Conservation (phyloP, 1,284 basidiomycete species). For the Schizophyllum amplum region DNA sequence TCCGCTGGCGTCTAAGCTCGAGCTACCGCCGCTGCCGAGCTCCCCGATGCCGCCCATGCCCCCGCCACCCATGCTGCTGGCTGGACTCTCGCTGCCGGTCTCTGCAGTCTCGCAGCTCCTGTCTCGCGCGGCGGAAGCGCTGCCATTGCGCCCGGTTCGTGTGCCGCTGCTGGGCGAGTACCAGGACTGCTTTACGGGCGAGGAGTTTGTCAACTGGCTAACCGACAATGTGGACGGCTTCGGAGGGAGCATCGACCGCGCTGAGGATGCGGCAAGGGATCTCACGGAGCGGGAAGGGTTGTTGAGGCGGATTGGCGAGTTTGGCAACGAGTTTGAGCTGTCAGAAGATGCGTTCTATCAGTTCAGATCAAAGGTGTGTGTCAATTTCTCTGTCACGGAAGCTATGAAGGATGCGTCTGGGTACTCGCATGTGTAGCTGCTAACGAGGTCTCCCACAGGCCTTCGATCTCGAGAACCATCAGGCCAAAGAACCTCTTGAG, state of each 20-base stretch:
- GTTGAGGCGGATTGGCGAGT: constrained; percentile 70
- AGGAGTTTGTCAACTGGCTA: constrained; percentile 74
- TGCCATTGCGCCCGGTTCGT: constrained; percentile 56
- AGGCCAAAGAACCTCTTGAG: constrained; percentile 21
- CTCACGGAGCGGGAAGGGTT: constrained; percentile 70
- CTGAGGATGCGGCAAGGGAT: constrained; percentile 72
- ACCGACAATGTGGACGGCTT: constrained; percentile 62
- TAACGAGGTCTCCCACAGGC: constrained; percentile 33
- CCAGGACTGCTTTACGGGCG: constrained; percentile 76
- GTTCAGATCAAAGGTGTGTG: constrained; percentile 64
- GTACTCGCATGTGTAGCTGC: not conserved
- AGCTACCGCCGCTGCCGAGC: constrained; percentile 16
- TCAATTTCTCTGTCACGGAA: too few relatives aligned
- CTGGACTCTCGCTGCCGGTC: constrained; percentile 62
- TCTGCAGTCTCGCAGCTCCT: constrained; percentile 62
- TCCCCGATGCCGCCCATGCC: constrained; percentile 31
- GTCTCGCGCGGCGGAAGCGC: constrained; percentile 52
- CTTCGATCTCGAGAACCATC: constrained; percentile 49
- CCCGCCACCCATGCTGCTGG: constrained; percentile 55
- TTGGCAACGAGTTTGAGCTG: constrained; percentile 71
- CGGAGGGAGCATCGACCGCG: constrained; percentile 65
- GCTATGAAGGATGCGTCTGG: constrained; percentile 1
- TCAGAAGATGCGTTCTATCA: constrained; percentile 74
- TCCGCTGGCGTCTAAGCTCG: constrained; percentile 37
- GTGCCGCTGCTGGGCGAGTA: constrained; percentile 86